phyloP scores from a whole-genome alignment of 495 filamentous ascomycete genomes.

The Rhypophila decipiens region DNA sequence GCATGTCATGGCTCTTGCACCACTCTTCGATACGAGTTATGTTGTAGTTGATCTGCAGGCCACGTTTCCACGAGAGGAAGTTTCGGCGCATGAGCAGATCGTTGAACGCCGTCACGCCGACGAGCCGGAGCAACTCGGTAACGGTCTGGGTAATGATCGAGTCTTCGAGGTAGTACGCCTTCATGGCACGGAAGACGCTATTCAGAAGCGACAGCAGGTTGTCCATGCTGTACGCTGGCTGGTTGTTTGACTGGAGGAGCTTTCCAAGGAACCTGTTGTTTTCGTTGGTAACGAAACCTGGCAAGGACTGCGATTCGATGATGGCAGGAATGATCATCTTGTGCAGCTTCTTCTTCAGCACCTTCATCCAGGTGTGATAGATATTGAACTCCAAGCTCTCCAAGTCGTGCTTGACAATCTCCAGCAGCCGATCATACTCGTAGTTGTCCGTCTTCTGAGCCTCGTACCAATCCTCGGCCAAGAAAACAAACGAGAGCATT shows the following conservation, averaged over 20 bases:
- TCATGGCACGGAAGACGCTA: slow-evolving; percentile 97
- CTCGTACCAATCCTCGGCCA: slow-evolving; percentile 99
- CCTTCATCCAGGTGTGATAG: slow-evolving; percentile 99
- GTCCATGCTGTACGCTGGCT: slow-evolving; percentile 97
- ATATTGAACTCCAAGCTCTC: slow-evolving; percentile 99
- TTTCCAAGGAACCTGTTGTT: slow-evolving; percentile 97
- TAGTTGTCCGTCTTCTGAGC: slow-evolving; percentile 98
- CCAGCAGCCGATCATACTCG: slow-evolving; percentile 94
- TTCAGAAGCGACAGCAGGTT: slow-evolving; percentile 94
- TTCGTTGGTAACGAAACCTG: slow-evolving; percentile 97
- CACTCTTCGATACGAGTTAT: slow-evolving; percentile 99
- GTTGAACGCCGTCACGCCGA: slow-evolving; percentile 98
- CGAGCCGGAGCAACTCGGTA: slow-evolving; percentile 86
- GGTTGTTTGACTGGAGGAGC: slow-evolving; percentile 77
- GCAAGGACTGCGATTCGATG: slow-evolving; percentile 96
- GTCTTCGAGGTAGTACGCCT: slow-evolving; percentile 94
- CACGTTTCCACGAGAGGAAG: slow-evolving; percentile 99
- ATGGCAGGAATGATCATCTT: slow-evolving; percentile 99
- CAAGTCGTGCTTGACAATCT: slow-evolving; percentile 98
- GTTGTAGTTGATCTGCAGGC: slow-evolving; percentile 99
- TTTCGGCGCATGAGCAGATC: slow-evolving; percentile 96
- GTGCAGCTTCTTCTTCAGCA: slow-evolving; percentile 94
- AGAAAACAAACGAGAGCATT: slow-evolving; percentile 99
- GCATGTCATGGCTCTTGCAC: slow-evolving; percentile 99
- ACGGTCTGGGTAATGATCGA: slow-evolving; percentile 91